Conservation (phyloP, 2,329 filamentous ascomycete genomes). For the Cytospora piceicola region DNA sequence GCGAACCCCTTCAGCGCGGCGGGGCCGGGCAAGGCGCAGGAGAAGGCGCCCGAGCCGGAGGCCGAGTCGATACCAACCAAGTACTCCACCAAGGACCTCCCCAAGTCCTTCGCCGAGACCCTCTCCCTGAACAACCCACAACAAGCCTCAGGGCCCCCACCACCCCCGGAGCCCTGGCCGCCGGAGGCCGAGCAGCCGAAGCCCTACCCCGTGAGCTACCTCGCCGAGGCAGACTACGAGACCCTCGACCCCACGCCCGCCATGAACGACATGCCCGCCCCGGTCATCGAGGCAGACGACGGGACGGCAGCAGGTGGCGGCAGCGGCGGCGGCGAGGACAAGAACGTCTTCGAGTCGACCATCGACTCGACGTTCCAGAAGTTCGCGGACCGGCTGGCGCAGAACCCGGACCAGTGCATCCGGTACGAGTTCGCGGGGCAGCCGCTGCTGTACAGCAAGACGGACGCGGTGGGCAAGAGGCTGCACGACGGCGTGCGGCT, state of each 20-base stretch:
- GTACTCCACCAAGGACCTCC: constrained; percentile 45
- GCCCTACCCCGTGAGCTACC: constrained; percentile 76
- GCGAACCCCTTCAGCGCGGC: constrained; percentile 48
- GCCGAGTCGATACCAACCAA: constrained; percentile 25
- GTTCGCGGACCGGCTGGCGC: constrained; percentile 76
- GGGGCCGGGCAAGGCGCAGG: constrained; percentile 40
- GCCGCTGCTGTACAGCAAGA: constrained; percentile 80
- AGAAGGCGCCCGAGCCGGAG: constrained; percentile 32
- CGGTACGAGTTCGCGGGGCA: constrained; percentile 76
- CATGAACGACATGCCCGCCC: constrained; percentile 47
- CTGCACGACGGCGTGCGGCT: constrained; percentile 58
- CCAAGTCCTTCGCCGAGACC: constrained; percentile 71
- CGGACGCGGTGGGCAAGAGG: constrained; percentile 71
- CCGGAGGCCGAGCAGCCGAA: constrained; percentile 63
- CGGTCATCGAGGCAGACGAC: constrained; percentile 53
- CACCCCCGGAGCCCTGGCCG: constrained; percentile 76
- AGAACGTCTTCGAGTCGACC: constrained; percentile 71
- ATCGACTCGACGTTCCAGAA: constrained; percentile 79
- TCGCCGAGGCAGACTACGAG: constrained; percentile 90
- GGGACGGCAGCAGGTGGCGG: constrained; percentile 40
- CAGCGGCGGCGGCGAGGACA: constrained; percentile 61
- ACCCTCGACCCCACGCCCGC: constrained; percentile 68
- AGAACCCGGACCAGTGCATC: constrained; percentile 83
- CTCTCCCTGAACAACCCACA: constrained; percentile 71
- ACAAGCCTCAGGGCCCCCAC: constrained; percentile 40